Conservation (phyloP, 352 stramenopile species). For the Pythium vanterpoolii region DNA sequence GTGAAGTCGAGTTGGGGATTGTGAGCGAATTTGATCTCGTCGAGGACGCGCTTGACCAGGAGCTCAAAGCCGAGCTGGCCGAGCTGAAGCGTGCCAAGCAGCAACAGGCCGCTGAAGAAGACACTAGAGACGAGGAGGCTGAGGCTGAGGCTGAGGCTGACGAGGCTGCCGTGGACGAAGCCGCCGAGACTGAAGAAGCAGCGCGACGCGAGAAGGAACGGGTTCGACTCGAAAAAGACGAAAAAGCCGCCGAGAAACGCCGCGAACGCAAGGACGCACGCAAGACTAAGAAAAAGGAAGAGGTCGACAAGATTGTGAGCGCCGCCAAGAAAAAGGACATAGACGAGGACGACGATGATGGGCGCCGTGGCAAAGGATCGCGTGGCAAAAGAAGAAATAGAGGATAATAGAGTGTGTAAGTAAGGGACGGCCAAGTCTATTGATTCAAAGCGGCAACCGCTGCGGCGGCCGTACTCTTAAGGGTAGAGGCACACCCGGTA, state of each 20-base stretch:
- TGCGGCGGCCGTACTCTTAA: conserved; percentile 44
- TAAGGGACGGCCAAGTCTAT: too few relatives aligned
- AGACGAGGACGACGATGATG: conserved; percentile 33
- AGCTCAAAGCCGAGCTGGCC: conserved; percentile 54
- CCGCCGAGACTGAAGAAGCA: conserved; percentile 34
- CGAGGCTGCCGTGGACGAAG: conserved; percentile 15
- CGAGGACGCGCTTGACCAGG: conserved; percentile 61
- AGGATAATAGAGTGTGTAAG: conserved; percentile 19
- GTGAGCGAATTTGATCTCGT: conserved; percentile 46
- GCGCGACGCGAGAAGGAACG: conserved; percentile 39
- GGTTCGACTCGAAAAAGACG: conserved; percentile 62
- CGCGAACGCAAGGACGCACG: conserved; percentile 78
- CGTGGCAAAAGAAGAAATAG: conserved; percentile 29
- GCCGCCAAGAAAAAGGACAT: conserved; percentile 41
- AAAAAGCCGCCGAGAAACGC: conserved; percentile 77
- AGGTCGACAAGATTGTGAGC: conserved; percentile 64
- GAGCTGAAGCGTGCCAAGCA: conserved; percentile 31
- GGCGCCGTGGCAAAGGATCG: conserved; percentile 32
- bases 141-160: background rate
- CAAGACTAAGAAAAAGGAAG: conserved; percentile 79
- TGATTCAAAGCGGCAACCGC: conserved; percentile 9
- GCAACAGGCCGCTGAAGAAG: conserved; percentile 11
- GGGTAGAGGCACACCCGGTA: conserved; percentile 37
- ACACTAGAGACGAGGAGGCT: conserved; percentile 9
- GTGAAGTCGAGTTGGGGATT: conserved; percentile 67